Base-by-base conservation (phyloP, 2,329 filamentous ascomycete species). In the Fusarium piperis region DNA sequence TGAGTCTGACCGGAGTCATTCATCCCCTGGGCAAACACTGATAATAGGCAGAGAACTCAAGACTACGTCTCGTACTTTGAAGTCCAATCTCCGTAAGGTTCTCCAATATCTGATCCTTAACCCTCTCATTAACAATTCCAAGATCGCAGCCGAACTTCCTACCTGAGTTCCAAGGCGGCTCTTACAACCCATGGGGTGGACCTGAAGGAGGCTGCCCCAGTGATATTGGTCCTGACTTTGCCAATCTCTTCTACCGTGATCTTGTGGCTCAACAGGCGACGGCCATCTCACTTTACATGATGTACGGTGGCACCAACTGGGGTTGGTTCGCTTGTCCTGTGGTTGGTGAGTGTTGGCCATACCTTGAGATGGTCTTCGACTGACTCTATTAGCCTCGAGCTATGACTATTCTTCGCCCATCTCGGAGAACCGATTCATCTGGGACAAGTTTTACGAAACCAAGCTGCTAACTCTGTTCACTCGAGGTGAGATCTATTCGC, bases 341-440 rank as follows among this genome's bases (percentile, higher is more conserved):
- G 1, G 88, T 89, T 32, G 63, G 58, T 62, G n/a, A 48, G 62
- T 44, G 8, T 41, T 8, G 26, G 28, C 1, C 3, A 11, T 55
- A 3, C 9, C 12, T 8, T 13, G 28, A 38, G 16, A 38, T 23
- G 26, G 15, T 3, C 20, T 13, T 41, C 5, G n/a, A 30, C 36
- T 55, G n/a, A 61, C 20, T 26, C 26, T 26, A 13, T 26, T 23
- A 48, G 88, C 85, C 2, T 88, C 86, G 4, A 90, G 87, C 33
- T 91, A 91, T 70, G 90, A 91, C 75, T 91, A 91, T 76, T 89
- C 86, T 6, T 86, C 88, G 5, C 89, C 89, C 0, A 88, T 91
- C 16, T 87, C 86, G 1, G 88, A 90, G 74, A 87, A 87, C 71
- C 84, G 89, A 13, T 81, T 81, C 11, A 87, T 91, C 20, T 85